Conservation (phyloP, 169 alveolate genomes). For the Ichthyophthirius multifiliis region DNA sequence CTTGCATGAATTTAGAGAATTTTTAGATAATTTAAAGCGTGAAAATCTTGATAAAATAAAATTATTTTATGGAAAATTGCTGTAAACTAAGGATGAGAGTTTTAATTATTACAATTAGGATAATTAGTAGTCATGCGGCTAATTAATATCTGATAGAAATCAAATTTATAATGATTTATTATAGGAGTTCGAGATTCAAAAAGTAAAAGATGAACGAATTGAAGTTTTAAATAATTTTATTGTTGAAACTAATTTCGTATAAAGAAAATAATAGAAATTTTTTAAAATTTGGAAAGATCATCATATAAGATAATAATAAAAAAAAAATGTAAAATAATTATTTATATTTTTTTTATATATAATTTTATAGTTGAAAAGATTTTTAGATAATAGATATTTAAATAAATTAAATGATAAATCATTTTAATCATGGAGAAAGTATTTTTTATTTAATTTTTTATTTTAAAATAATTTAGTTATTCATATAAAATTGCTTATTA, state of each 20-base stretch:
- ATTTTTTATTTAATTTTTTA: neutral
- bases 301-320: neutral
- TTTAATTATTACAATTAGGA: neutral
- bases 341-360: neutral
- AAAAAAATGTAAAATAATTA: neutral
- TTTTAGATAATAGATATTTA: neutral
- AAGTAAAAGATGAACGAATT: neutral
- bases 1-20: neutral
- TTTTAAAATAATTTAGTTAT: neutral
- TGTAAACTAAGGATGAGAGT: neutral
- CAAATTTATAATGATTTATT: neutral
- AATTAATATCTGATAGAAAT: neutral
- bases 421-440: constrained; percentile 5
- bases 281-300: neutral
- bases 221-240: neutral
- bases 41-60: neutral
- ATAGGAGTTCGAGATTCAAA: neutral
- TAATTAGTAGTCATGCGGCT: neutral
- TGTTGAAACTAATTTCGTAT: neutral
- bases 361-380: neutral
- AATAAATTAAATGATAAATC: neutral
- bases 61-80: neutral
- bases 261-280: neutral
- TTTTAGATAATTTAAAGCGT: neutral
- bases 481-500: neutral